Evolutionary conservation across 225 moss, liverwort and hornwort species (phyloP), one percentile per base, ranked within the genome.

Genomic region (Takakia lepidozioides): DNA sequence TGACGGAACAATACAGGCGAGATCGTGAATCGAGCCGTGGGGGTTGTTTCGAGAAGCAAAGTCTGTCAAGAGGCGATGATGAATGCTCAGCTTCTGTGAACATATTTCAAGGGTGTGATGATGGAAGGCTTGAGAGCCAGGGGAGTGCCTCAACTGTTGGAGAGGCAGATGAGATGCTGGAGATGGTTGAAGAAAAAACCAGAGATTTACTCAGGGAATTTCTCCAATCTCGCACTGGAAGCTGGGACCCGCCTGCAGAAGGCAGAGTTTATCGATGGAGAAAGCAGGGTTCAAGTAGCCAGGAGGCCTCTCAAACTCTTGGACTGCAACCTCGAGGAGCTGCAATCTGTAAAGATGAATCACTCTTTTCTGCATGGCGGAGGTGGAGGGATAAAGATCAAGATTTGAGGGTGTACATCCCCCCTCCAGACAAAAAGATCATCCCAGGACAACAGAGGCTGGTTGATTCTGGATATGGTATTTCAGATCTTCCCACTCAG

Each of bases 141-240:
- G 52, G 14, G 19, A 46, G 14, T 36, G 19, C 42, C 47, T 45
- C 43, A 32, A 29, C 30, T 15, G 29, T 51, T 32, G 56, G 27
- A 45, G 62, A 63, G 29, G 49, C 35, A 22, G 43, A 34, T 30
- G 25, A 38, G 37, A 61, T 71, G 24, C 57, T 24, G 25, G 25
- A 39, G 23, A 22, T 2, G 18, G 59, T 24, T n/a, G n/a, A n/a
- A n/a, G n/a, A n/a, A n/a, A n/a, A n/a, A n/a, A n/a, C n/a, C n/a
- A 67, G 61, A 51, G 80, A 80, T 61, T 66, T 64, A 23, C 58
- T 80, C 1, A 62, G 67, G 28, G 58, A 41, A 46, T 80, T 80
- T 72, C 48, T 80, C 43, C 66, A 45, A 19, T 67, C 80, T 42
- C 75, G 71, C 48, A 58, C 71, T n/a, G 80, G 75, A 35, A 68